Evolutionary conservation across 129 eudicot genomes (phyloP), one percentile per base, ranked within the genome.

Genomic region (Scalesia atractyloides): DNA sequence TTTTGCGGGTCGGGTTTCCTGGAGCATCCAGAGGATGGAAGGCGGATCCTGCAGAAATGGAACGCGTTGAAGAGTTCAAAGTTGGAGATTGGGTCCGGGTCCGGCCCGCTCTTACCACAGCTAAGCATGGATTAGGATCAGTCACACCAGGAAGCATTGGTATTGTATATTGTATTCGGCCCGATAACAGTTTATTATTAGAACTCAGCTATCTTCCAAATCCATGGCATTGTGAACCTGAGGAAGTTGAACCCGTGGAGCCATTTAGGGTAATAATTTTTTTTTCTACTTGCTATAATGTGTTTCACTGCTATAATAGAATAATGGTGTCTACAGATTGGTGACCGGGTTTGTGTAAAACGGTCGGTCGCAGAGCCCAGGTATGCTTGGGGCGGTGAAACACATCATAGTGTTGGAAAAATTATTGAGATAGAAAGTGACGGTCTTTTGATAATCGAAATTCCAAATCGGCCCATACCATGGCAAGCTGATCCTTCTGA

Each of bases 1-100:
- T 94, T 34, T 80, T 94, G 76, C 96, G 99, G 70, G 97, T 94
- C 52, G 99, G 99, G 68, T 94, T 94, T 82, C 99, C 99, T 72
- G 99, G 99, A 87, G 99, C 99, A 70, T 94, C 99, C 61, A 86
- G 99, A 83, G 99, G 99, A 41, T 94, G 99, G 99, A 94, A 94
- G 82, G 99, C 99, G 16, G 99, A 94, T 69, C 99, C 99, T 60
- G 97, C 99, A 69, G 99, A 94, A 82, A 94, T 94, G 99, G 95
- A 86, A 71, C 82, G 99, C 82, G 99, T 94, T 49, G 99, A 94
- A 80, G 99, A 94, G 74, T 94, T 86, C 72, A 94, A 88, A 82
- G 97, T 94, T 70, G 99, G 99, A 60, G 99, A 94, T 37, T 94
- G 99, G 99, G 99, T 90, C 54, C 96, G 97, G 33, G 90, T 94